Evolutionary conservation across 768 basidiomycete genomes (phyloP).

Genomic region (Zangia roseola): DNA sequence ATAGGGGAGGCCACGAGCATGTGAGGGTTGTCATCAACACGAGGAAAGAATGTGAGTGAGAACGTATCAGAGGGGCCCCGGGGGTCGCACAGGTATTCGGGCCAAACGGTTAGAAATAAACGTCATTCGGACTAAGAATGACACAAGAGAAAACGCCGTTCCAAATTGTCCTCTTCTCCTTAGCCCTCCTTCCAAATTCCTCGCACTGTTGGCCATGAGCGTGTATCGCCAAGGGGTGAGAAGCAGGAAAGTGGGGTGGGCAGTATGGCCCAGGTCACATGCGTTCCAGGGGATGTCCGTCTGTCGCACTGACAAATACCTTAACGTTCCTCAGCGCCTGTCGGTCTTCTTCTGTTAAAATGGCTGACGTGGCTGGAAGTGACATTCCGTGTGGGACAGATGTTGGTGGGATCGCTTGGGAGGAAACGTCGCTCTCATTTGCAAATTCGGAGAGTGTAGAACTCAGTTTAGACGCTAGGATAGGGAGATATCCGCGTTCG

Average conservation of each 20-base stretch:
- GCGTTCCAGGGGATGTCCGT: slow-evolving; percentile 72
- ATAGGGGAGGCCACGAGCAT: background rate
- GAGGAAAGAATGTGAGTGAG: background rate
- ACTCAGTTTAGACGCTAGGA: slow-evolving; percentile 68
- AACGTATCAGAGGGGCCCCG: too few relatives aligned
- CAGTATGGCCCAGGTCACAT: slow-evolving; percentile 38
- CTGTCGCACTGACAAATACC: slow-evolving; percentile 69
- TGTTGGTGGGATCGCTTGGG: slow-evolving; percentile 19
- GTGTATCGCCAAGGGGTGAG: background rate
- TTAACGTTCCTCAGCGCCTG: slow-evolving; percentile 38
- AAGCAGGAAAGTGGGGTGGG: background rate
- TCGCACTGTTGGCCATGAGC: background rate
- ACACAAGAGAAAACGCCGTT: background rate
- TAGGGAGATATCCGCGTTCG: slow-evolving; percentile 87
- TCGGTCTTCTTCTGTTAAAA: slow-evolving; percentile 33
- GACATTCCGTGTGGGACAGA: slow-evolving; percentile 27
- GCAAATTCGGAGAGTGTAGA: slow-evolving; percentile 38
- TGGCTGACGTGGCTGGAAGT: slow-evolving; percentile 2
- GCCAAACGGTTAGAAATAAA: slow-evolving; percentile 3
- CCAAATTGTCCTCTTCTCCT: background rate
- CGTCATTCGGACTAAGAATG: background rate
- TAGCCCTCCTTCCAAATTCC: slow-evolving; percentile 1
- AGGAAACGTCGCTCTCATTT: slow-evolving; percentile 13
- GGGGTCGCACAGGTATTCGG: background rate
- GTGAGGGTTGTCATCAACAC: background rate